Evolutionary conservation across 768 basidiomycete species (phyloP).

Genomic region (Russula ochroleuca): DNA sequence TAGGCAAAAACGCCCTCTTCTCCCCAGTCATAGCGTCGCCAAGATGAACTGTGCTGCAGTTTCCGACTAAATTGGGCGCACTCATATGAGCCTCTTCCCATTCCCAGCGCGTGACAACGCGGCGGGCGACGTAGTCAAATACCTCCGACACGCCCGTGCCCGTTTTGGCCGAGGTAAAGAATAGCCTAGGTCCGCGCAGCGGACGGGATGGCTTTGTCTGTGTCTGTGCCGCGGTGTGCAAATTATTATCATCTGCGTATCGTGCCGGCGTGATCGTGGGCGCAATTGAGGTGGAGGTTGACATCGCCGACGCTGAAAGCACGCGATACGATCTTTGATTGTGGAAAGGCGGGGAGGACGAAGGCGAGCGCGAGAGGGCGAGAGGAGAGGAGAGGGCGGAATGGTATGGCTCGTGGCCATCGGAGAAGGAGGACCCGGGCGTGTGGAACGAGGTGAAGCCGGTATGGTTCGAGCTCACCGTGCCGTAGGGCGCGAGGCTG

Average conservation of each 20-base stretch:
- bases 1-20: neutral
- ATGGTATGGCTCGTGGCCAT: constrained; percentile 43
- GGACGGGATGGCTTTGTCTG: constrained; percentile 33
- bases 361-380: constrained; percentile 33
- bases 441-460: constrained; percentile 68
- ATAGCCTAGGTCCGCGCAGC: constrained; percentile 57
- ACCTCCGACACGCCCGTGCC: constrained; percentile 66
- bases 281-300: constrained; percentile 26
- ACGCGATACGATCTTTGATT: constrained; percentile 25
- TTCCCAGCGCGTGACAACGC: constrained; percentile 62
- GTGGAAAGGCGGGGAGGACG: constrained; percentile 27
- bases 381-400: constrained; percentile 58
- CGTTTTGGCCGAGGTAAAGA: constrained; percentile 76
- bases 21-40: neutral
- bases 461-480: constrained; percentile 55
- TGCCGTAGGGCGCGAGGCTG: constrained; percentile 40
- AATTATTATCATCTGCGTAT: constrained; percentile 11
- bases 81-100: constrained; percentile 55
- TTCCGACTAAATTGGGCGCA: constrained; percentile 40
- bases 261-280: constrained; percentile 31
- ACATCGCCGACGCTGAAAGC: constrained; percentile 22
- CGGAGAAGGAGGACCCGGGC: constrained; percentile 71
- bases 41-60: constrained; percentile 17
- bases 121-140: constrained; percentile 68
- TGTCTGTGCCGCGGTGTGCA: constrained; percentile 8